A percentile compares a stretch with the other conserved stretches of the same genome.
Evolutionary conservation across 2,329 filamentous ascomycete genomes (phyloP).

Genomic region (Meredithiella fracta): DNA sequence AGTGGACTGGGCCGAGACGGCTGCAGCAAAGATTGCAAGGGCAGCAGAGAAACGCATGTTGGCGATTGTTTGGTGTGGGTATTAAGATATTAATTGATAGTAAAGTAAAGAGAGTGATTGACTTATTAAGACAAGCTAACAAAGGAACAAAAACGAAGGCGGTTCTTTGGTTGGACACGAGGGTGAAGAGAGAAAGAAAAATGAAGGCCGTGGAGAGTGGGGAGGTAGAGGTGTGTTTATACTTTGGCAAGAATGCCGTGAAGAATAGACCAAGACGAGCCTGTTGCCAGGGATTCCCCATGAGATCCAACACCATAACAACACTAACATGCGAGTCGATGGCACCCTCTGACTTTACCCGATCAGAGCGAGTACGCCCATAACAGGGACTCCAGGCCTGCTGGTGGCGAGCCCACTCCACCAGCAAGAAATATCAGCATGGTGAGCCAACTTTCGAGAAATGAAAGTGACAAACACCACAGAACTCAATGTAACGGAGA

Average conservation of each 20-base stretch:
- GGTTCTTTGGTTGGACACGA: slow-evolving; percentile 2
- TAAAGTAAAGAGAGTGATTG: slow-evolving; percentile 1
- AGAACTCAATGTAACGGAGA: not conserved
- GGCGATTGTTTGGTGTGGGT: slow-evolving; percentile 18
- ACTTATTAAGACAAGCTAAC: slow-evolving; percentile 4
- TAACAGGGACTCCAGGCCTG: not conserved
- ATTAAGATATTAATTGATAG: slow-evolving; percentile 13
- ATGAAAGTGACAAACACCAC: not conserved
- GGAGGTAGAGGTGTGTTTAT: slow-evolving; percentile 10
- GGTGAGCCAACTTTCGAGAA: not conserved
- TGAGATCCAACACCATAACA: not conserved
- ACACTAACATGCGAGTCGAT: not conserved
- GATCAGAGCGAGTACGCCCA: not conserved
- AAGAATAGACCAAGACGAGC: not conserved
- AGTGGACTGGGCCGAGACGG: slow-evolving; percentile 30
- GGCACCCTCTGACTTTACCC: not conserved
- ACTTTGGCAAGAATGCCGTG: not conserved
- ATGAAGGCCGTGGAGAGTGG: not conserved
- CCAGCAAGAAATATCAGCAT: not conserved
- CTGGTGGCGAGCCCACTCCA: not conserved
- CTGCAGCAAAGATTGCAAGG: slow-evolving; percentile 30
- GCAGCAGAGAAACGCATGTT: slow-evolving; percentile 42
- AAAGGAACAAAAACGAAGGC: slow-evolving; percentile 1
- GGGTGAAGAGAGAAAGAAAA: slow-evolving; percentile 5
- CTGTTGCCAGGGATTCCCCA: not conserved